Percentiles rank a stretch among this genome's conserved stretches.
Conservation (phyloP, 495 filamentous ascomycete species). For the Lasiosphaeria miniovina region DNA sequence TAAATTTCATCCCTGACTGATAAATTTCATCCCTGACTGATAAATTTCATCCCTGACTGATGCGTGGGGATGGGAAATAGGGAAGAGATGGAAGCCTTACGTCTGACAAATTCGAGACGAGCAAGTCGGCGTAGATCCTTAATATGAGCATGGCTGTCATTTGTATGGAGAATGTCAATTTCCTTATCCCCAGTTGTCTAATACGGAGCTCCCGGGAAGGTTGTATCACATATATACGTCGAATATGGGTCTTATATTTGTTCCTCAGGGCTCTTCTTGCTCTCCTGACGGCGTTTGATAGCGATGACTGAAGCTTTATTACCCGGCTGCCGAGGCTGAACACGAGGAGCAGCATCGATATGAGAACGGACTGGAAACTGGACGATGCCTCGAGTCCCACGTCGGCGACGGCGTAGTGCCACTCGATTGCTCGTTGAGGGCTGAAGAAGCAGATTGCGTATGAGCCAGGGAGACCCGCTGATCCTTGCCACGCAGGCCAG, state of each 20-base stretch:
- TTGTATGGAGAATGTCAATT: not conserved
- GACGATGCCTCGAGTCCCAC: not conserved
- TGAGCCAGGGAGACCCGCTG: not conserved
- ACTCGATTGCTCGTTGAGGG: not conserved
- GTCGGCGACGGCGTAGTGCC: not conserved
- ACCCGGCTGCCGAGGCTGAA: slow-evolving; percentile 1
- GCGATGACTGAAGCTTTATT: slow-evolving; percentile 5
- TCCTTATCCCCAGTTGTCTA: not conserved
- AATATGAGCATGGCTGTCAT: not conserved
- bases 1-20: too few relatives aligned
- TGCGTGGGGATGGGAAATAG: not conserved
- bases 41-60: not conserved
- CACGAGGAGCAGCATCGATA: slow-evolving; percentile 4
- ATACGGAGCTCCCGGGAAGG: not conserved
- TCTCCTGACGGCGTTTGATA: not conserved
- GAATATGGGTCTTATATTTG: not conserved
- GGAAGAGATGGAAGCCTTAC: not conserved
- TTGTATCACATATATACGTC: not conserved
- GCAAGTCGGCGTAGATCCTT: slow-evolving; percentile 6
- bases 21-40: not conserved
- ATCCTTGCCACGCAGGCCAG: not conserved
- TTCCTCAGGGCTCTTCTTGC: not conserved
- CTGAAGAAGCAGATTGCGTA: slow-evolving; percentile 7
- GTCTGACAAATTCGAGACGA: slow-evolving; percentile 1
- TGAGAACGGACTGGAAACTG: not conserved